Evolutionary conservation across 805 yeast species (phyloP).

Genomic region (Spencermartinsiella europaea): DNA sequence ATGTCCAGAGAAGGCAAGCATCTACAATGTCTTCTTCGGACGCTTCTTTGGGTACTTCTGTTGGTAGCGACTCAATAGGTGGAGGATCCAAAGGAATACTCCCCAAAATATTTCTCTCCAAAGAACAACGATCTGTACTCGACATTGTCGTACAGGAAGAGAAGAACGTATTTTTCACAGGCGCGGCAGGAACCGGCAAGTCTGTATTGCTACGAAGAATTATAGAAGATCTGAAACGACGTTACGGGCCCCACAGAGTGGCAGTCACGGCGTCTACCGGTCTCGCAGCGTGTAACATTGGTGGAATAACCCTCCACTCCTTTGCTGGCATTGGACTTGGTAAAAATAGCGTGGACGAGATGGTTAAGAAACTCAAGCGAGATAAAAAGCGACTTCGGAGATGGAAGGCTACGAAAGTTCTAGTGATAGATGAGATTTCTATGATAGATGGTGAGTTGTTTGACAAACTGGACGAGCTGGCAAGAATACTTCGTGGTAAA

Average conservation of each 20-base stretch:
- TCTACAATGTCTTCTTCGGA: neutral
- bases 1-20: slow-evolving; percentile 3
- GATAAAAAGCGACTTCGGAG: slow-evolving; percentile 41
- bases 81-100: neutral
- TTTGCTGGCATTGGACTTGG: slow-evolving; percentile 87
- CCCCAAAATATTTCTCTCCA: slow-evolving; percentile 27
- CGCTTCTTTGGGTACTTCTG: neutral
- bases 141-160: slow-evolving; percentile 56
- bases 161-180: slow-evolving; percentile 79
- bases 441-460: slow-evolving; percentile 83
- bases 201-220: slow-evolving; percentile 75
- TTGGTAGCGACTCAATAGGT: neutral
- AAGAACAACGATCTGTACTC: slow-evolving; percentile 54
- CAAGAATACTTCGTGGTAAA: slow-evolving; percentile 49
- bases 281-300: slow-evolving; percentile 89
- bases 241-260: slow-evolving; percentile 46
- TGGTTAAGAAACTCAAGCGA: slow-evolving; percentile 46
- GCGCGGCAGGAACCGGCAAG: slow-evolving; percentile 98
- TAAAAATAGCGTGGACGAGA: slow-evolving; percentile 40
- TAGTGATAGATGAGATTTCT: slow-evolving; percentile 88
- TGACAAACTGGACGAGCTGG: slow-evolving; percentile 68
- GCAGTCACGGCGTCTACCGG: slow-evolving; percentile 97
- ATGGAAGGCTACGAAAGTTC: slow-evolving; percentile 66
- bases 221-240: slow-evolving; percentile 46
- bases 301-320: slow-evolving; percentile 82